Evolutionary conservation across 1,139 yeast species (phyloP).

Genomic region (Hanseniaspora sp.): DNA sequence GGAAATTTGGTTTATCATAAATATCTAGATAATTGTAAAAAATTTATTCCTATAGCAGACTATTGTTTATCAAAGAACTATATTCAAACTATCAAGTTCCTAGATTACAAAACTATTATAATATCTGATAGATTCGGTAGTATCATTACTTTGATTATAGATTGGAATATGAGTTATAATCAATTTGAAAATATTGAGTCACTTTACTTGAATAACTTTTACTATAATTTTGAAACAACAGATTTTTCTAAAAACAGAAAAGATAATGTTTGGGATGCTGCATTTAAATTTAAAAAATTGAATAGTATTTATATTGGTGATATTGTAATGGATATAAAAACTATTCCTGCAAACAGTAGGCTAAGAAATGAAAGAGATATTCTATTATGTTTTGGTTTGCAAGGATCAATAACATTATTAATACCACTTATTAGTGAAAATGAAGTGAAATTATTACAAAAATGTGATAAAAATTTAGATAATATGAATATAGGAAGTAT

Average conservation of each 20-base stretch:
- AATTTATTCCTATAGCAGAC: constrained; percentile 9
- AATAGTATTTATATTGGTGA: constrained; percentile 9
- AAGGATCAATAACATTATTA: constrained; percentile 9
- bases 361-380: constrained; percentile 6
- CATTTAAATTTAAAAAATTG: constrained; percentile 10
- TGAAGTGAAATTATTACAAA: background rate
- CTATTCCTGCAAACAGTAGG: background rate
- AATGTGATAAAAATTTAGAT: background rate
- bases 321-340: background rate
- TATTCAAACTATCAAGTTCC: constrained; percentile 1
- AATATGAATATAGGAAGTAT: background rate
- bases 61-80: constrained; percentile 2
- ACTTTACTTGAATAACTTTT: background rate
- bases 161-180: background rate
- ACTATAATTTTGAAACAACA: background rate
- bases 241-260: constrained; percentile 11
- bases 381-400: constrained; percentile 7
- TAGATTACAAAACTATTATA: constrained; percentile 8
- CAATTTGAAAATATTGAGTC: constrained; percentile 4
- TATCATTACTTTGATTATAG: background rate
- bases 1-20: constrained; percentile 4
- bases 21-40: background rate
- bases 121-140: constrained; percentile 14
- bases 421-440: background rate
- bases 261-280: constrained; percentile 14